Evolutionary conservation across 2,329 filamentous ascomycete genomes (phyloP).

Genomic region (Gnomoniopsis smithogilvyi): DNA sequence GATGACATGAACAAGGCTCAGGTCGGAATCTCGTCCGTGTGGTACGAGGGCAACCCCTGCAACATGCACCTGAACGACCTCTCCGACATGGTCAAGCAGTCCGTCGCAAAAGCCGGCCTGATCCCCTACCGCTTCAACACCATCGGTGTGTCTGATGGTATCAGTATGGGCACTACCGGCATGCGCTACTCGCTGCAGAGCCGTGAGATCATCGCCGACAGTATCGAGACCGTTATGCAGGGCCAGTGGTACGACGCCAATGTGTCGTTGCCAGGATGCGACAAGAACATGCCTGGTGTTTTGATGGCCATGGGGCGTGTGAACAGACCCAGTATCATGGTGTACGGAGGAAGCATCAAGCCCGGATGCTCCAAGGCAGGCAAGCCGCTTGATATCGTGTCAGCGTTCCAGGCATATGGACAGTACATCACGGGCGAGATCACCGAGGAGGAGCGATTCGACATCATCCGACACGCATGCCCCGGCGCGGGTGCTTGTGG

Average conservation of each 20-base stretch:
- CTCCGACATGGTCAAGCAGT: conserved; percentile 67
- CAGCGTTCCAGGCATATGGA: conserved; percentile 96
- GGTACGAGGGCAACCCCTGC: conserved; percentile 97
- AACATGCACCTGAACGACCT: conserved; percentile 98
- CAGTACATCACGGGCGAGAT: conserved; percentile 92
- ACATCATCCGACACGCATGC: conserved; percentile 91
- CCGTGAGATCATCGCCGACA: conserved; percentile 94
- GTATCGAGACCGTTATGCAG: conserved; percentile 98
- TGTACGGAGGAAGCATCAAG: conserved; percentile 93
- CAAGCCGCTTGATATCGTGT: conserved; percentile 85
- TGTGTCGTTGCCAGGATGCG: conserved; percentile 93
- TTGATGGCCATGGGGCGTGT: conserved; percentile 91
- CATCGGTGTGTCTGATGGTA: conserved; percentile 93
- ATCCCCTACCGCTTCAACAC: conserved; percentile 99
- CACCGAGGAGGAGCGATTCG: conserved; percentile 84
- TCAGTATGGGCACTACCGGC: conserved; percentile 96
- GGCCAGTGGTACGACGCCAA: conserved; percentile 99
- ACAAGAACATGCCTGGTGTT: conserved; percentile 99
- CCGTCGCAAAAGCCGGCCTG: conserved; percentile 67
- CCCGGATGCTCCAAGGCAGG: conserved; percentile 80
- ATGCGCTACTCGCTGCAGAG: conserved; percentile 97
- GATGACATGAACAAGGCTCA: conserved; percentile 94
- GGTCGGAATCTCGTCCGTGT: conserved; percentile 95
- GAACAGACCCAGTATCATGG: conserved; percentile 94
- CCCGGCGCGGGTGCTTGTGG: conserved; percentile 80